phyloP scores from a whole-genome alignment of 306 rosid genomes.

The Rubus idaeus region DNA sequence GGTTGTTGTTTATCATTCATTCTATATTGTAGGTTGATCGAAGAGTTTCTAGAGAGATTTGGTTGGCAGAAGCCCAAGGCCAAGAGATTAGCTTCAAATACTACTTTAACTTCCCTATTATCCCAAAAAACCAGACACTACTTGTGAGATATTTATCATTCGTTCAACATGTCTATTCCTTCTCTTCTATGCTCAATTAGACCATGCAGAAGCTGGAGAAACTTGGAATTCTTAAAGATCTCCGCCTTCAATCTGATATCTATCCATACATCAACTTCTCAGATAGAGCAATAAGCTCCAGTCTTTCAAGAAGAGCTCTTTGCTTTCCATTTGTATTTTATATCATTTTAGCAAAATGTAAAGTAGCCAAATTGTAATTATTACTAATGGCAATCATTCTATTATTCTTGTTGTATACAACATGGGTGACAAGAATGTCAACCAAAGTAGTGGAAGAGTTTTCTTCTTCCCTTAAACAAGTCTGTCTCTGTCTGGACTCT shows the following conservation, averaged over 20 bases:
- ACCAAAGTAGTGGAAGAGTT: neutral
- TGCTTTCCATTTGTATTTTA: neutral
- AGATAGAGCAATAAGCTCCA: neutral
- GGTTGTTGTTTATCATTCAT: conserved; percentile 1
- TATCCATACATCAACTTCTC: neutral
- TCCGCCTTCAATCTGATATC: neutral
- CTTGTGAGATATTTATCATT: conserved; percentile 25
- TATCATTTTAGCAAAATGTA: neutral
- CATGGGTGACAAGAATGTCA: neutral
- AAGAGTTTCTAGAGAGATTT: conserved; percentile 73
- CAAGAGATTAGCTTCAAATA: conserved; percentile 32
- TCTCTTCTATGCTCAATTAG: neutral
- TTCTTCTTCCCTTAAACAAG: neutral
- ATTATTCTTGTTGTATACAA: conserved; percentile 5
- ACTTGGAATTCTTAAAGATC: too few species aligned
- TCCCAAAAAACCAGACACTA: conserved; percentile 25
- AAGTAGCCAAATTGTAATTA: conserved; percentile 1
- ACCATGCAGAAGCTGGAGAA: neutral
- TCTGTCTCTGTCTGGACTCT: neutral
- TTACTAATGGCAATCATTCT: neutral
- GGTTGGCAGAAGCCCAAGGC: conserved; percentile 70
- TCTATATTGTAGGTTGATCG: conserved; percentile 62
- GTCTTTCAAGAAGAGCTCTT: neutral
- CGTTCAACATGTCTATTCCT: neutral
- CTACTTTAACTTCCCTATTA: conserved; percentile 30